Percentiles rank a stretch among this genome's conserved stretches.
Conservation (phyloP, 139 green algal genomes). For the Ettlia oleoabundans region DNA sequence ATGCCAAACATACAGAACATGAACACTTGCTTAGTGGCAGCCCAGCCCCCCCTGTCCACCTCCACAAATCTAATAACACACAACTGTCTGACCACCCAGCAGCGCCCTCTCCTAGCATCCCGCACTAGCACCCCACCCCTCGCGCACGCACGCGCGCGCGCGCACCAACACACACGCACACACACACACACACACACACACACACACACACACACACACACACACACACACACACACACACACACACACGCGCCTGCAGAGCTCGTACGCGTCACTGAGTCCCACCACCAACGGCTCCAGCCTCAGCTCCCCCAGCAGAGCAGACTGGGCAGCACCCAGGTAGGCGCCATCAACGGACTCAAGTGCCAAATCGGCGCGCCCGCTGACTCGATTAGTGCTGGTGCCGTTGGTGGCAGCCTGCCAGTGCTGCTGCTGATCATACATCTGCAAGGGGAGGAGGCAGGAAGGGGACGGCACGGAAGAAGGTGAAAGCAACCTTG, state of each 20-base stretch:
- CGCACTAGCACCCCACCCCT: no score
- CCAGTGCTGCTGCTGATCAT: neutral
- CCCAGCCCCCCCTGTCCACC: no score
- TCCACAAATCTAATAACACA: no score
- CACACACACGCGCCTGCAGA: constrained; percentile 18
- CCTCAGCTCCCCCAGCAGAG: constrained; percentile 19
- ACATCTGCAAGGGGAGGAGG: neutral
- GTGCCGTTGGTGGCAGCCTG: no score
- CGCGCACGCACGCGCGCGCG: no score
- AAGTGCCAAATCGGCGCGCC: neutral
- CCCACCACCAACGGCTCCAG: constrained; percentile 50
- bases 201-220: neutral
- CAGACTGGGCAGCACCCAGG: constrained; percentile 11
- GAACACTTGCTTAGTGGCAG: no score
- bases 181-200: neutral
- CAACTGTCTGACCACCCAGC: no score
- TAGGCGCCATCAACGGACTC: neutral
- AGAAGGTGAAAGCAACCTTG: no score
- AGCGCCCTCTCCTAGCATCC: no score
- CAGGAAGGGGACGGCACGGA: neutral
- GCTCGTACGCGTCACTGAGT: constrained; percentile 52
- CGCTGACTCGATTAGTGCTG: no score
- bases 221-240: neutral
- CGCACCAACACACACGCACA: neutral
- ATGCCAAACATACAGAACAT: no score